phyloP scores from a whole-genome alignment of 805 yeast species.

The Ogataea minuta region DNA sequence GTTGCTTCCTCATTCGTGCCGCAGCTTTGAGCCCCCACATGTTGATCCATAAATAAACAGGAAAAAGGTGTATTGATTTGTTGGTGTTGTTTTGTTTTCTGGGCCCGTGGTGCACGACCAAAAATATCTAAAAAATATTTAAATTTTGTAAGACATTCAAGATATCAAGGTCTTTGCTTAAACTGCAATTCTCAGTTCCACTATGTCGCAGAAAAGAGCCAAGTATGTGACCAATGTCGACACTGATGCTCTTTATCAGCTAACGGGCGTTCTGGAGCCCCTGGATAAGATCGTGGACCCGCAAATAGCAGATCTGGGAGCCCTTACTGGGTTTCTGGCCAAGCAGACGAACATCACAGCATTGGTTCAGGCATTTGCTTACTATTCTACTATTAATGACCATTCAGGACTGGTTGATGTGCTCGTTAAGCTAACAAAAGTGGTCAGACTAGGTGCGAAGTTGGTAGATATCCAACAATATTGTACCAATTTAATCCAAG shows the following conservation, averaged over 20 bases:
- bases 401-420: conserved; percentile 47
- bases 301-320: conserved; percentile 25
- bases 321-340: conserved; percentile 32
- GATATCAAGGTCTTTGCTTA: conserved; percentile 4
- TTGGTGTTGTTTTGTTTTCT: conserved; percentile 23
- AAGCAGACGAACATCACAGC: conserved; percentile 30
- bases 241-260: conserved; percentile 13
- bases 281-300: conserved; percentile 20
- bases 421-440: conserved; percentile 41
- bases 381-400: conserved; percentile 47
- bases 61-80: conserved; percentile 4
- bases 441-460: conserved; percentile 29
- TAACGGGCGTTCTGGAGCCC: conserved; percentile 17
- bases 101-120: conserved; percentile 6
- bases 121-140: conserved; percentile 5
- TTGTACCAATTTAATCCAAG: conserved; percentile 44
- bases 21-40: conserved; percentile 34
- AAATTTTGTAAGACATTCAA: background rate
- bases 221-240: conserved; percentile 25
- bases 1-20: conserved; percentile 16
- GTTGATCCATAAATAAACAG: background rate
- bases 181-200: conserved; percentile 26
- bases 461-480: conserved; percentile 19
- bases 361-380: conserved; percentile 42
- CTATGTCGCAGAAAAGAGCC: conserved; percentile 21